phyloP scores from a whole-genome alignment of 305 asterid genomes.

The Fraxinus baroniana region DNA sequence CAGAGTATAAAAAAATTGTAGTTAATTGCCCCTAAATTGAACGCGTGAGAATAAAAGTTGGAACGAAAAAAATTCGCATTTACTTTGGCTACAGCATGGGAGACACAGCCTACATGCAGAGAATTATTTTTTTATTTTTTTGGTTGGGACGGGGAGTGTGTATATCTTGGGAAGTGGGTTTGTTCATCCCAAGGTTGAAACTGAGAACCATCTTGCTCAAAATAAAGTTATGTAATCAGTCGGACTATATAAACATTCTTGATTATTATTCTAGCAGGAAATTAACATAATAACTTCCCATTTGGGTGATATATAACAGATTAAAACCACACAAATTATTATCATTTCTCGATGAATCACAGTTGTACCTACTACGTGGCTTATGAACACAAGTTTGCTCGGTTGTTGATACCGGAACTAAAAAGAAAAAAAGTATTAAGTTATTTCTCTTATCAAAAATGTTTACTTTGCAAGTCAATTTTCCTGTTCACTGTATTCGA shows the following conservation, averaged over 20 bases:
- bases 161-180: neutral
- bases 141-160: neutral
- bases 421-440: neutral
- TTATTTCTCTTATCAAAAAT: neutral
- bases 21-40: neutral
- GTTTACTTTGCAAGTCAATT: neutral
- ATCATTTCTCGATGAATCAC: neutral
- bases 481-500: neutral
- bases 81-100: neutral
- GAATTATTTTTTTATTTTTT: neutral
- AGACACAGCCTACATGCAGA: neutral
- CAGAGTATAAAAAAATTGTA: neutral
- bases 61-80: neutral
- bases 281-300: neutral
- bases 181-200: neutral
- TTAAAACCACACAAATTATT: neutral
- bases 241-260: neutral
- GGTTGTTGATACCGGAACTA: slow-evolving; percentile 14
- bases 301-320: neutral
- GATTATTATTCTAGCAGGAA: neutral
- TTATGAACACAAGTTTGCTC: neutral
- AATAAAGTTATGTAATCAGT: neutral
- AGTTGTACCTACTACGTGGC: neutral
- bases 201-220: neutral
- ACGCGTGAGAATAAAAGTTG: neutral